A percentile compares a stretch with the other conserved stretches of the same genome.
Conservation (phyloP, 75 land plant species). For the Sequoia sempervirens region DNA sequence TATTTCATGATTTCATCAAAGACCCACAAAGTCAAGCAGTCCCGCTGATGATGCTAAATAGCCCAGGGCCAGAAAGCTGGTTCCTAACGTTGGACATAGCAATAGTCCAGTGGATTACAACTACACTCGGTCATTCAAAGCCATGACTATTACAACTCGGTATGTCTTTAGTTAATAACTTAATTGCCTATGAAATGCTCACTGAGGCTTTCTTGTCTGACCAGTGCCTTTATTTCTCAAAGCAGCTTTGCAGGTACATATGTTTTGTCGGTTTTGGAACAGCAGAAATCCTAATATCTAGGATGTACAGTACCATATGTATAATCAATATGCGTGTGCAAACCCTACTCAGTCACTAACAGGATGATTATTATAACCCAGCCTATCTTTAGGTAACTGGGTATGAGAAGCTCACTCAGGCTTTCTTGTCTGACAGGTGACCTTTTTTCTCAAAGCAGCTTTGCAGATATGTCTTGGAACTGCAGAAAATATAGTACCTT, state of each 20-base stretch:
- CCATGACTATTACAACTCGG: not conserved
- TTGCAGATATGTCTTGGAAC: not conserved
- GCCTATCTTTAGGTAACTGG: not conserved
- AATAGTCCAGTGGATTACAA: not conserved
- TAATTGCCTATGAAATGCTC: not conserved
- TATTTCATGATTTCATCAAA: not conserved
- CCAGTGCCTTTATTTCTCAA: not conserved
- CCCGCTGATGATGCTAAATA: not conserved
- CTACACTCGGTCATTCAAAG: not conserved
- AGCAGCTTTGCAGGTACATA: not conserved
- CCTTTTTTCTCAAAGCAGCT: not conserved
- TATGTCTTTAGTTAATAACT: not conserved
- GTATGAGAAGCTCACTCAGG: not conserved
- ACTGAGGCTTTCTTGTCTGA: not conserved
- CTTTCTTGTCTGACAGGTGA: not conserved
- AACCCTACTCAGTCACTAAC: not conserved
- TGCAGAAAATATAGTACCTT: not conserved
- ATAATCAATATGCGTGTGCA: too few relatives aligned
- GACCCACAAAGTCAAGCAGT: not conserved
- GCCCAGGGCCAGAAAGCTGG: not conserved
- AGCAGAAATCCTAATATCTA: not conserved
- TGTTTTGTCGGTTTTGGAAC: not conserved
- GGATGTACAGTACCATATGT: not conserved
- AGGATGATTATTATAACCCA: not conserved
- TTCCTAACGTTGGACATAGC: not conserved